Conservation (phyloP, 768 basidiomycete genomes). For the Russula lepida region DNA sequence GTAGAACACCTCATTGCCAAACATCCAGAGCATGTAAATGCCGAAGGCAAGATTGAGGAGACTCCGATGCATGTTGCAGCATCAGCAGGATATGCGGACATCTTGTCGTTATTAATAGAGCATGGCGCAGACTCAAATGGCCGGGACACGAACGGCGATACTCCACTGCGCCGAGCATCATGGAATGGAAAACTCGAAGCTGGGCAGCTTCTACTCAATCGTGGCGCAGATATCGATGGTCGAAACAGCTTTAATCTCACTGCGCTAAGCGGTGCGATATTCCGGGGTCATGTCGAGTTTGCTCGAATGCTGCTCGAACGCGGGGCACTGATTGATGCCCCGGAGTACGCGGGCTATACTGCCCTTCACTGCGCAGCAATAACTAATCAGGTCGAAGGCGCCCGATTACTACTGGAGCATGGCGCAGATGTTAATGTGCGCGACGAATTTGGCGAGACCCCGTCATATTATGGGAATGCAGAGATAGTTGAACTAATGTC, state of each 20-base stretch:
- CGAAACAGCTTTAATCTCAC: neutral
- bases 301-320: neutral
- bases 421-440: neutral
- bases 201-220: neutral
- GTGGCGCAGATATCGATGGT: neutral
- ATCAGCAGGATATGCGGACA: neutral
- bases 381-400: neutral
- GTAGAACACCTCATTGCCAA: too few relatives aligned
- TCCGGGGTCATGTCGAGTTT: neutral
- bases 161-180: neutral
- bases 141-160: accelerated
- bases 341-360: accelerated
- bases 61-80: too few relatives aligned
- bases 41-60: too few relatives aligned
- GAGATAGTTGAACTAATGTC: neutral
- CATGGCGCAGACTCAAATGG: neutral
- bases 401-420: neutral
- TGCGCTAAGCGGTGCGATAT: neutral
- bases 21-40: too few relatives aligned
- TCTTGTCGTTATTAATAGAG: neutral
- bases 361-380: neutral
- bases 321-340: neutral
- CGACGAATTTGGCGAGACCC: neutral
- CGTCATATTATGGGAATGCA: too few relatives aligned
- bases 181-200: neutral